A percentile compares a stretch with the other conserved stretches of the same genome.
These are phyloP conservation scores for Phlebiopsis gigantea DNA, from an alignment of 768 basidiomycete species.

Conservation along the genomic window DNA sequence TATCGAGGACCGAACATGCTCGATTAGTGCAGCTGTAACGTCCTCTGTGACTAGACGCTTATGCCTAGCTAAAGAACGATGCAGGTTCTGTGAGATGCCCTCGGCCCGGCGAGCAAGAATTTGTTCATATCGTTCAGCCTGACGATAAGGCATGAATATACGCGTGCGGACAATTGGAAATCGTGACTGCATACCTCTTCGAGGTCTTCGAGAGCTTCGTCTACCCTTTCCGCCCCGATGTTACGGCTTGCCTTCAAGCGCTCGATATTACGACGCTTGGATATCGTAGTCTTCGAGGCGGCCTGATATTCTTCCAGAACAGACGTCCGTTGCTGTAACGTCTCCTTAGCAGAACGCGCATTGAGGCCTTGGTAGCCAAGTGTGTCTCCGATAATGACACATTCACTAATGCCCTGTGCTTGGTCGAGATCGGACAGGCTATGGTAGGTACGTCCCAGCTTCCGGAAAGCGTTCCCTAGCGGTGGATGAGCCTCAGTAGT, in stretches of 20 bases:
- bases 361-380: conserved; percentile 96
- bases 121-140: conserved; percentile 92
- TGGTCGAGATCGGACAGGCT: conserved; percentile 84
- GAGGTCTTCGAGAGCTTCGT: conserved; percentile 88
- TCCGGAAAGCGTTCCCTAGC: conserved; percentile 76
- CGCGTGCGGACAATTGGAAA: not conserved
- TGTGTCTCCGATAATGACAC: conserved; percentile 92
- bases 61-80: conserved; percentile 79
- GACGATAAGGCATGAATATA: not conserved
- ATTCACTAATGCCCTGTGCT: conserved; percentile 90
- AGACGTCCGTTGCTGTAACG: conserved; percentile 80
- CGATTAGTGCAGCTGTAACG: conserved; percentile 82
- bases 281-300: conserved; percentile 90
- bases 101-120: conserved; percentile 79
- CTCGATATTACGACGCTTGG: conserved; percentile 88
- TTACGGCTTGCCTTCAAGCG: conserved; percentile 80
- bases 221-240: conserved; percentile 80
- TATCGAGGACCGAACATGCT: conserved; percentile 88
- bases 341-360: conserved; percentile 95
- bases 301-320: conserved; percentile 93
- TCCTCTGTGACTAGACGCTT: conserved; percentile 88
- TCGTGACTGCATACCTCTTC: conserved; percentile 61
- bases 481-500: conserved; percentile 86
- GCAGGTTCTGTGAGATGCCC: conserved; percentile 92
- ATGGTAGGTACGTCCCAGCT: conserved; percentile 85